A percentile compares a stretch with the other conserved stretches of the same genome.
These are phyloP conservation scores for Cucurbita argyrosperma DNA, from an alignment of 306 rosid genomes.

Conservation along the genomic window DNA sequence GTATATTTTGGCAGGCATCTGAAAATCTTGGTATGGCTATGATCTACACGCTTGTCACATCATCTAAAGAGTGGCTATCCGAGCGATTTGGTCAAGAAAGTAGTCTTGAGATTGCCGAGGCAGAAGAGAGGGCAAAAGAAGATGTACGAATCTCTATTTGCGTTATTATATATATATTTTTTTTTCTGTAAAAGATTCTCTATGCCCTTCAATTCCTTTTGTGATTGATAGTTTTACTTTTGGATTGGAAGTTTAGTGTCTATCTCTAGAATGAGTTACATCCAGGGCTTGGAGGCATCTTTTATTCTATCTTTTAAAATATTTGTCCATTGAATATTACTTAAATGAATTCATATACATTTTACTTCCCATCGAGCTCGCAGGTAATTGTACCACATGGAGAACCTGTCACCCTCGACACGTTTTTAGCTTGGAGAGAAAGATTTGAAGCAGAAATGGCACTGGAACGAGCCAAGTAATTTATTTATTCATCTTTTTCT, in stretches of 20 bases:
- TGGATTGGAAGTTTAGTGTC: background rate
- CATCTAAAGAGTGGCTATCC: constrained; percentile 90
- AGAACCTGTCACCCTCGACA: constrained; percentile 82
- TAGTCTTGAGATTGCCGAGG: constrained; percentile 34
- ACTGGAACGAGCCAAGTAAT: constrained; percentile 98
- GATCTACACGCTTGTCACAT: constrained; percentile 86
- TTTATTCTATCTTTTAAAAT: background rate
- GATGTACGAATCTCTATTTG: constrained; percentile 41
- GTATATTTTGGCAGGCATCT: constrained; percentile 49
- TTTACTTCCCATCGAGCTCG: background rate
- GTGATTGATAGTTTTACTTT: background rate
- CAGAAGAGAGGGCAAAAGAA: constrained; percentile 78
- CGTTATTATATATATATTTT: background rate
- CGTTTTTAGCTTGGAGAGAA: constrained; percentile 95
- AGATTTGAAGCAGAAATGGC: constrained; percentile 98
- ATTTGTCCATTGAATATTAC: background rate
- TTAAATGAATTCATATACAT: background rate
- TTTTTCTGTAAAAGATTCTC: constrained; percentile 1
- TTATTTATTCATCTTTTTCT: background rate
- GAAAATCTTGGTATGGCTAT: constrained; percentile 99
- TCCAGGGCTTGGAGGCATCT: background rate
- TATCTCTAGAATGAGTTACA: background rate
- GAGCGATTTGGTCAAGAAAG: constrained; percentile 57
- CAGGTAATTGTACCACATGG: constrained; percentile 90
- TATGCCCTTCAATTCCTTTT: constrained; percentile 6